Evolutionary conservation across 2,329 filamentous ascomycete species (phyloP), one percentile per base, ranked within the genome.

Genomic region (Xylaria sp.): DNA sequence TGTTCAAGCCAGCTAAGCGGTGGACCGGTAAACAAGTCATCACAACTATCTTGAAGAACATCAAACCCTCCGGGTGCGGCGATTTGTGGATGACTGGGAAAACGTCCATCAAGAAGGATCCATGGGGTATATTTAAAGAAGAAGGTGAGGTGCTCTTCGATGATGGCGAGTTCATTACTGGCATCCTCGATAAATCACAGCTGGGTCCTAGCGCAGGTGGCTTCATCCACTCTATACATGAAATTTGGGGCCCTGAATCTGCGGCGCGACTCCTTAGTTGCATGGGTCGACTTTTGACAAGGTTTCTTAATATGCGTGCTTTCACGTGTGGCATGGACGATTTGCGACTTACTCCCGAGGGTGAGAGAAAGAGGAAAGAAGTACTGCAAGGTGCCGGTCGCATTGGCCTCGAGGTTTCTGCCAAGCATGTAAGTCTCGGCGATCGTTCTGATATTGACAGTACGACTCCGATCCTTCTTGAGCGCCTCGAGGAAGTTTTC

Each of bases 291-390:
- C 86, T 99, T 32, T 83, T 99, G 72, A 99, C 96, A 0, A 92
- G 94, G 76, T 91, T 94, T 73, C 86, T 98, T 70, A 93, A 96
- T 78, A 97, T 98, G 90, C 89, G 94, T 61, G 96, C 95, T 1
- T 98, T 98, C 80, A 96, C 93, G 73, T 99, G 96, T 80, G 97
- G 97, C 79, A 97, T 99, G 81, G 95, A 99, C 76, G 97, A 99
- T 84, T 85, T 99, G 68, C 89, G 92, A 67, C 88, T 99, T 61
- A 98, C 95, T 0, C 84, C 88, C 1, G 84, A 92, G 71, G 95
- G 96, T 63, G 94, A 99, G 78, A 83, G 84, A 65, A 84, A 86
- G 63, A 90, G 96, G 51, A 88, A 87, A 73, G 84, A 92, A 72
- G 89, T 90, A 71, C 84, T 99, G 13, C 82, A 86, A 71, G 87